Evolutionary conservation across 2,329 filamentous ascomycete genomes (phyloP), one percentile per base, ranked within the genome.

Genomic region (Harringtonia lauricola): DNA sequence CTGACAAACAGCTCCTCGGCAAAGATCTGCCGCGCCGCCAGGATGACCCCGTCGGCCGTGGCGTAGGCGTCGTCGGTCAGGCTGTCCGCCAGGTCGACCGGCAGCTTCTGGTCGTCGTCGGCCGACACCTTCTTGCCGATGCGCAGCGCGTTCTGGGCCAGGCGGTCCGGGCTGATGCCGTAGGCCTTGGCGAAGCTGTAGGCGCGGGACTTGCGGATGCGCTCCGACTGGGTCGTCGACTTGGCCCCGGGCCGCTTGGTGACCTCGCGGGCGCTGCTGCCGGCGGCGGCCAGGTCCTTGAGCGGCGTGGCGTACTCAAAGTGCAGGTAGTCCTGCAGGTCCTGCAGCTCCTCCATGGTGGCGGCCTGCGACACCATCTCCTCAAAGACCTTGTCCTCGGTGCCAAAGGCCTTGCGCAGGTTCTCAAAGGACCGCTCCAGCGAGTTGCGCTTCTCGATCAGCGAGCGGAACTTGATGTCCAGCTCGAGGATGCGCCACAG

Each of bases 401-500:
- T 69, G 4, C 74, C 72, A 17, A 76, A 65, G 7, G 65, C 63
- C 1, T 66, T 65, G 55, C 79, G 83, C 18, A 95, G 66, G 48
- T 81, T 85, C 15, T 87, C 79, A 50, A 81, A 90, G 0, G 81
- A 83, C 63, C 78, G 84, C 55, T 89, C 81, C 14, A 98, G 74
- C 3, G 85, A 77, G 54, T 90, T 90, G 31, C 90, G 80, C 68
- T 95, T 95, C 56, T 98, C 92, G 37, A 94, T 74, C 43, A 96
- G 76, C 2, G 89, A 92, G 39, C 89, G 82, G 62, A 94, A 98
- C 60, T 95, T 95, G 58, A 96, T 80, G 59, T 98, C 92, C 42
- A 94, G 74, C 54, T 98, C 92, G 35, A 96, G 76, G 41, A 98
- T 87, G 43, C 88, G 83, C 92, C 92, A 98, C 3, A 98, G 67